These are phyloP conservation scores for Pyracantha coccinea DNA, from an alignment of 331 rosid species.

Conservation along the genomic window DNA sequence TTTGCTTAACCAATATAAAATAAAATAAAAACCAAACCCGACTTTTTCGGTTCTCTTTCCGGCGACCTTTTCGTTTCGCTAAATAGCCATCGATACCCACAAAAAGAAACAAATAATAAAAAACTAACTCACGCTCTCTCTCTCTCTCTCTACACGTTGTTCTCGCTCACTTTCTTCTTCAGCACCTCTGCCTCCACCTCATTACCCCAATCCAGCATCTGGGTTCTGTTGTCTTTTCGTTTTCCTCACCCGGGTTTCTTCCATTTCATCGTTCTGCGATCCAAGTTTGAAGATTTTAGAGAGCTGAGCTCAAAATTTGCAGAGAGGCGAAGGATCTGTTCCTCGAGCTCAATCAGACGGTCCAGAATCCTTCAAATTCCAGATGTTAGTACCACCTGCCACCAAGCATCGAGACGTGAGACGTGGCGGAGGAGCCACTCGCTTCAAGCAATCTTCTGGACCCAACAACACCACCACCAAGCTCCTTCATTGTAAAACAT, in stretches of 20 bases:
- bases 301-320: neutral
- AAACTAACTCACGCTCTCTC: neutral
- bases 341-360: neutral
- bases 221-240: no score
- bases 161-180: neutral
- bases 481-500: conserved; percentile 34
- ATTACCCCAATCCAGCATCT: conserved; percentile 1
- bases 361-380: conserved; percentile 6
- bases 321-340: conserved; percentile 2
- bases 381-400: conserved; percentile 4
- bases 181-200: conserved; percentile 1
- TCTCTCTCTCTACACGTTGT: conserved; percentile 16
- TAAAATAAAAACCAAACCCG: conserved; percentile 16
- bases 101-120: neutral
- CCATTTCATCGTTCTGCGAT: no score
- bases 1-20: neutral
- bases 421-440: conserved; percentile 27
- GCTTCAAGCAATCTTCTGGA: conserved; percentile 29
- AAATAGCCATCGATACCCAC: neutral
- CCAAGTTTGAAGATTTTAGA: no score
- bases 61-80: conserved; percentile 41
- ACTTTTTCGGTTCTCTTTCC: conserved; percentile 20
- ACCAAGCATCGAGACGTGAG: conserved; percentile 37
- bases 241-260: no score
- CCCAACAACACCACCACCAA: conserved; percentile 11